Conservation (phyloP, 2,329 filamentous ascomycete species). For the Clarireedia hainanense region DNA sequence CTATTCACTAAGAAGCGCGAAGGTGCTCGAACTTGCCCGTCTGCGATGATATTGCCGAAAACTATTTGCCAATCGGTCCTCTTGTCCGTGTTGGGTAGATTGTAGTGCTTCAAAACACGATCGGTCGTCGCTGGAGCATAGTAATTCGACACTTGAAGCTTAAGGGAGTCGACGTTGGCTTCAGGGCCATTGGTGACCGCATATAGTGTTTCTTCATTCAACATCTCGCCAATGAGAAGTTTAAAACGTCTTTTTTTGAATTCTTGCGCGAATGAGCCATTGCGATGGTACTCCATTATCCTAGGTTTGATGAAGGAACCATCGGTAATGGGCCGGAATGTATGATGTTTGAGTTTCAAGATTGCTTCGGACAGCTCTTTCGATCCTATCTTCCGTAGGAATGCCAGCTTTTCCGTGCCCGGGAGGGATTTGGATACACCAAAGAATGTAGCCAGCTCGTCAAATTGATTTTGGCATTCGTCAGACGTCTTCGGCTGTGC, state of each 20-base stretch:
- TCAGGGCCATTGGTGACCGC: slow-evolving; percentile 33
- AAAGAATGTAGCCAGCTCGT: slow-evolving; percentile 35
- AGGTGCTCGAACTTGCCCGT: slow-evolving; percentile 34
- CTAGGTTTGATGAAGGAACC: slow-evolving; percentile 33
- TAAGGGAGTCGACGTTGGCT: slow-evolving; percentile 29
- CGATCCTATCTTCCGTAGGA: slow-evolving; percentile 28
- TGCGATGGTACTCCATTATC: slow-evolving; percentile 33
- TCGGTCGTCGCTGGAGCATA: slow-evolving; percentile 34
- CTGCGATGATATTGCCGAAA: slow-evolving; percentile 36
- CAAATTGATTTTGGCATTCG: slow-evolving; percentile 35
- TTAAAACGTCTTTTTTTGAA: slow-evolving; percentile 31
- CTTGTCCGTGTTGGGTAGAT: slow-evolving; percentile 27
- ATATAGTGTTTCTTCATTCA: slow-evolving; percentile 38
- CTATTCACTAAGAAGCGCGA: slow-evolving; percentile 30
- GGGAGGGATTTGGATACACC: slow-evolving; percentile 20
- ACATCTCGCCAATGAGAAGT: slow-evolving; percentile 37
- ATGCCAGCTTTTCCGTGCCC: slow-evolving; percentile 27
- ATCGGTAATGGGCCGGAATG: slow-evolving; percentile 39
- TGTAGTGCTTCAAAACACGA: slow-evolving; percentile 31
- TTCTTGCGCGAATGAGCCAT: slow-evolving; percentile 31
- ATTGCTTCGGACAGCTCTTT: slow-evolving; percentile 31
- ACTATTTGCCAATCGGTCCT: slow-evolving; percentile 31
- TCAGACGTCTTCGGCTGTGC: slow-evolving; percentile 35
- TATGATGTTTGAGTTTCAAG: slow-evolving; percentile 36
- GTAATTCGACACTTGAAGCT: slow-evolving; percentile 36